Evolutionary conservation across 768 basidiomycete genomes (phyloP), one percentile per base, ranked within the genome.

Genomic region (Suillus decipiens): DNA sequence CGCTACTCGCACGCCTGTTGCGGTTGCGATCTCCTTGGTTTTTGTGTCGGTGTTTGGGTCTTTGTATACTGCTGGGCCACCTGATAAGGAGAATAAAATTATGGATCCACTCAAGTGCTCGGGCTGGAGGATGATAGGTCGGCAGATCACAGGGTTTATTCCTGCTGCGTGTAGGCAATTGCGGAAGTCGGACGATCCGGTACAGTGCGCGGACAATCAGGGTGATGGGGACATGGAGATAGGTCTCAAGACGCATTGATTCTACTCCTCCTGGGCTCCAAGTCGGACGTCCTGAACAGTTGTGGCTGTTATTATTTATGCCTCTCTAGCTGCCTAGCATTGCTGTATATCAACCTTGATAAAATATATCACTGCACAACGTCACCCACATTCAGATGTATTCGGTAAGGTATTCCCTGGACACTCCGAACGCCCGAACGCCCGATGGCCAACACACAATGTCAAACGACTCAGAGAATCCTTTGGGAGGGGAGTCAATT

Each of bases 1-100:
- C 7, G 24, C 61, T n/a, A 72, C 76, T 19, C 77, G 72, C 28
- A 47, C 74, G 10, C 65, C 74, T 6, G 66, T 73, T 15, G 69
- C 68, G 15, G 5, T 73, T 39, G 61, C 71, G 1, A 72, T 76
- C 42, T 60, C 69, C 17, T 3, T 28, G 28, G 28, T 28, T 28
- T 28, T 28, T 28, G 36, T 72, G 6, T 68, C 66, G 14, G 60
- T 81, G 10, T 65, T 70, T 43, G 76, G 73, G 66, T 78, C 72
- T 63, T 53, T 76, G 60, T 64, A 68, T 51, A 70, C 68, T 3
- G 75, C 70, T 0, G 63, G 68, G n/a, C 56, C 66, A 5, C 66
- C 64, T 2, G 54, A 61, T 2, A 74, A 62, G 39, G 73, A 73
- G 33, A 60, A 62, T 9, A 34, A 53, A 6, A 31, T 53, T 1